These are phyloP conservation scores for Trametes villosa DNA, from an alignment of 768 basidiomycete species.

Conservation along the genomic window DNA sequence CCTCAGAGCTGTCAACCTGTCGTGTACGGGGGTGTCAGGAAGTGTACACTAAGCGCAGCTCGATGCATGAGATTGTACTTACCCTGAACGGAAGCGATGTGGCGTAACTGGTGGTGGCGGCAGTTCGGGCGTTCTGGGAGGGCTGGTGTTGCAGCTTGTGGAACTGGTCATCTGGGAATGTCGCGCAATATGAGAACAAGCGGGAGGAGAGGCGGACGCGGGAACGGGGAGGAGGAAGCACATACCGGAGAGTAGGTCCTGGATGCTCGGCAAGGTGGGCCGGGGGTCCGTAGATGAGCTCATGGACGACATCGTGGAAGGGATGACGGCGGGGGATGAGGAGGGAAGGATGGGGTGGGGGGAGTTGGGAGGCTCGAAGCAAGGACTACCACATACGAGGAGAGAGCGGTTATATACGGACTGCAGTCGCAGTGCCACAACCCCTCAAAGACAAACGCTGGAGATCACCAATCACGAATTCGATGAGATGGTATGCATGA, in stretches of 20 bases:
- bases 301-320: not conserved
- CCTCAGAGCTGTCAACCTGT: not conserved
- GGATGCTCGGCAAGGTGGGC: constrained; percentile 15
- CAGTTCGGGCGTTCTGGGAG: not conserved
- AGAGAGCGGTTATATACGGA: constrained; percentile 17
- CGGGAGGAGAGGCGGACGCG: not conserved
- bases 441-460: constrained; percentile 12
- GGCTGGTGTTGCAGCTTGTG: not conserved
- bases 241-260: constrained; percentile 16
- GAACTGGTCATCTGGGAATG: not conserved
- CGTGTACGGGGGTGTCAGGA: not conserved
- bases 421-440: constrained; percentile 13
- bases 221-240: not conserved
- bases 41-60: not conserved
- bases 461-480: constrained; percentile 18
- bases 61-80: not conserved
- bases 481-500: not conserved
- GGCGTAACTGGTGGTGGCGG: not conserved
- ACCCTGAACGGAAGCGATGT: not conserved
- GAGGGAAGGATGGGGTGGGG: not conserved
- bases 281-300: constrained; percentile 4
- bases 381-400: constrained; percentile 1
- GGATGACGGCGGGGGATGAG: not conserved
- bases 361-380: not conserved
- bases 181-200: not conserved